Evolutionary conservation across 2,329 filamentous ascomycete species (phyloP).

Genomic region (Didymella pinodella): DNA sequence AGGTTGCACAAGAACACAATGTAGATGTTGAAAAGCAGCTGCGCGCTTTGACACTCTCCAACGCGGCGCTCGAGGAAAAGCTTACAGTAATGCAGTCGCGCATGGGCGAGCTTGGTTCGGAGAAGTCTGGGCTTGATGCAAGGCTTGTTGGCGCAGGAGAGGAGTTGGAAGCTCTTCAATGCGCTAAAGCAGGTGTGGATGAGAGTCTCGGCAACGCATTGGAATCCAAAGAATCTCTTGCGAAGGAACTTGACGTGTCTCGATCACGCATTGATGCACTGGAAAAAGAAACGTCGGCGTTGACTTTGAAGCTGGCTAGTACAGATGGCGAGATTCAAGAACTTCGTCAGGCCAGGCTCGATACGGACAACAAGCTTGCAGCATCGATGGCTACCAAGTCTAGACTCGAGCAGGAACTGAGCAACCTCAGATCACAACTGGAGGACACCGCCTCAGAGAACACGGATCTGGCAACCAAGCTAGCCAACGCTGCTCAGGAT

Average conservation of each 20-base stretch:
- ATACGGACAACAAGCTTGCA: constrained; percentile 10
- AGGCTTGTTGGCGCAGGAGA: constrained; percentile 22
- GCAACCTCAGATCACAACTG: constrained; percentile 2
- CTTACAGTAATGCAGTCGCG: constrained; percentile 26
- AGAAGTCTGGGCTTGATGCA: constrained; percentile 25
- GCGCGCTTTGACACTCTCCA: constrained; percentile 11
- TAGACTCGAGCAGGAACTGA: constrained; percentile 6
- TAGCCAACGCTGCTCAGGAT: not conserved
- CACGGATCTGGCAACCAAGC: not conserved
- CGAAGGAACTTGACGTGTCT: constrained; percentile 17
- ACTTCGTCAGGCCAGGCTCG: constrained; percentile 24
- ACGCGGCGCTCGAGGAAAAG: constrained; percentile 30
- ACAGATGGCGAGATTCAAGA: constrained; percentile 29
- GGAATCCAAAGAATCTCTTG: constrained; percentile 1
- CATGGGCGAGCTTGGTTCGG: constrained; percentile 28
- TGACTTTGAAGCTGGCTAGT: constrained; percentile 29
- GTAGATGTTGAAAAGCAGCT: constrained; percentile 23
- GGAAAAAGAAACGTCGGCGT: constrained; percentile 24
- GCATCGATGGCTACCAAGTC: constrained; percentile 1
- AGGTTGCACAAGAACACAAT: constrained; percentile 22
- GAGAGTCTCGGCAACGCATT: constrained; percentile 6
- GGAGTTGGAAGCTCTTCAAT: constrained; percentile 27
- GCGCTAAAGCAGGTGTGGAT: constrained; percentile 22
- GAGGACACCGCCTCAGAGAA: constrained; percentile 1
- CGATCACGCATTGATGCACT: constrained; percentile 20